phyloP scores from a whole-genome alignment of 2,329 filamentous ascomycete genomes.

The Aureobasidium sp. region DNA sequence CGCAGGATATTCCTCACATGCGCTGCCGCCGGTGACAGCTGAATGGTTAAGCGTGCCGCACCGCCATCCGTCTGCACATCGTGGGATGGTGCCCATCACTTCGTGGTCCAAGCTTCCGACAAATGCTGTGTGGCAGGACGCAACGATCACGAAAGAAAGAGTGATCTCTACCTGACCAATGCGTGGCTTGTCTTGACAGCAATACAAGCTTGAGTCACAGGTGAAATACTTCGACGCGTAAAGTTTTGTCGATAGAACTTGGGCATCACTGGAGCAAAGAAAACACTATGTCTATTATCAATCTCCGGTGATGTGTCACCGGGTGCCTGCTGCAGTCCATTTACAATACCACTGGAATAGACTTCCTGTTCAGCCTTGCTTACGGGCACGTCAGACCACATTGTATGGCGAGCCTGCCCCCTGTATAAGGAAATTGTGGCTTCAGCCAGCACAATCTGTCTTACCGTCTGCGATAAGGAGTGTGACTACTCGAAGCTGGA shows the following conservation, averaged over 20 bases:
- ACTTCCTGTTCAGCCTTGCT: slow-evolving; percentile 5
- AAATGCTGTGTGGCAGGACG: background rate
- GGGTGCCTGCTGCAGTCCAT: background rate
- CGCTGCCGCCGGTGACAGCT: background rate
- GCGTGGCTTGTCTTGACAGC: slow-evolving; percentile 49
- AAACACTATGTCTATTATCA: background rate
- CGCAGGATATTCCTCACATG: slow-evolving; percentile 5
- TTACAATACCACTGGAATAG: background rate
- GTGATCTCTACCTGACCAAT: slow-evolving; percentile 66
- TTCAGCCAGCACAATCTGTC: too few species aligned
- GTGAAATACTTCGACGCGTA: slow-evolving; percentile 5
- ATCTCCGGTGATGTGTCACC: background rate
- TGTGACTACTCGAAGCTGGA: too few species aligned
- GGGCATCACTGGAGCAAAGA: background rate
- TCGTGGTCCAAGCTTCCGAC: background rate
- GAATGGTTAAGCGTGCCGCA: slow-evolving; percentile 11
- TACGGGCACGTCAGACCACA: slow-evolving; percentile 11
- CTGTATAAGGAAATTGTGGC: too few species aligned
- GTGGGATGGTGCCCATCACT: background rate
- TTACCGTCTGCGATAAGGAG: too few species aligned
- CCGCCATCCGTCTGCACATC: slow-evolving; percentile 11
- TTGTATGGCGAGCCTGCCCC: too few species aligned
- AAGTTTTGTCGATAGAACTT: background rate
- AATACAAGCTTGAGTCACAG: background rate
- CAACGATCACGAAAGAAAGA: background rate